Base-by-base conservation (phyloP, 768 basidiomycete genomes). In the Xerocomellus amylosporus region DNA sequence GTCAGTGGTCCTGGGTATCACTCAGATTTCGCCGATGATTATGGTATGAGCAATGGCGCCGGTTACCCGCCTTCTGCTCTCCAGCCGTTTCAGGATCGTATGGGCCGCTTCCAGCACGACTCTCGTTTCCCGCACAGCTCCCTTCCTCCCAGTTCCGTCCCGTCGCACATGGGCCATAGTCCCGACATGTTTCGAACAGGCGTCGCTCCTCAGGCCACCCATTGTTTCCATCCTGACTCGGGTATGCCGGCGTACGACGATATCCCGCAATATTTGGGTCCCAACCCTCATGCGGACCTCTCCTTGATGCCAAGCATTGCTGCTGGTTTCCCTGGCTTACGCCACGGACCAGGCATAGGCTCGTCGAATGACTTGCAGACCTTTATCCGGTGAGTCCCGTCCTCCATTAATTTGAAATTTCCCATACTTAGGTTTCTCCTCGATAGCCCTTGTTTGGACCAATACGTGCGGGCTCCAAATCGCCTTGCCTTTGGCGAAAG, bases 401-500 rank as follows among this genome's bases (percentile, higher is more conserved):
- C 47, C 58, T 52, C 45, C 30, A 50, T 49, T 58, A 46, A 62
- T 58, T 57, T 64, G 58, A 51, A 57, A 58, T 59, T 47, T 54
- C 41, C 39, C 49, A 24, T 52, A 47, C 51, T 54, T 9, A 51
- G 61, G 52, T 56, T 58, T 46, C 31, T 54, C 51, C 57, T 50
- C 55, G 45, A 41, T 58, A 90, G 88, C 24, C 90, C 90, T 12
- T 90, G 84, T 71, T 75, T 93, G 59, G 89, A 92, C 56, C 87
- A 90, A 62, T 98, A 93, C 68, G 82, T 94, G 47, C 81, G 86
- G 33, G 83, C 93, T 20, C 78, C 84, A 37, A 96, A 96, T 68
- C 82, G 94, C 30, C 80, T 97, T 43, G 89, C 88, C 2, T 88
- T 88, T 63, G 96, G 96, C 47, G 96, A 98, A 70, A 85, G 93